These are phyloP conservation scores for Phytopythium montanum DNA, from an alignment of 352 stramenopile genomes.

Conservation along the genomic window DNA sequence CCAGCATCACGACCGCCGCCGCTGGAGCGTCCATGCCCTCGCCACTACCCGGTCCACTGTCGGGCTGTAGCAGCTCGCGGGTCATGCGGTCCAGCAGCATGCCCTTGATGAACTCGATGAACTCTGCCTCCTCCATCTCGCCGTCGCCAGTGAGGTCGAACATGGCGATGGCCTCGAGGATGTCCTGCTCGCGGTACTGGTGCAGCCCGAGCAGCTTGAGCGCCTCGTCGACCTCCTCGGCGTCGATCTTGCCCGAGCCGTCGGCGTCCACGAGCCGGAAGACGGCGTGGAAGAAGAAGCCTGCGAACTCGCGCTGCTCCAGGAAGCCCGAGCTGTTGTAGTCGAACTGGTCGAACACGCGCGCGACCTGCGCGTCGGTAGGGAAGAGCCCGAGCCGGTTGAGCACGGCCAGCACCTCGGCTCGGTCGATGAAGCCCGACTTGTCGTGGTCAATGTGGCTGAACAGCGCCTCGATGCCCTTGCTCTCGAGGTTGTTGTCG, in stretches of 20 bases:
- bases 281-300: slow-evolving; percentile 69
- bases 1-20: slow-evolving; percentile 32
- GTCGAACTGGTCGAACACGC: slow-evolving; percentile 49
- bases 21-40: slow-evolving; percentile 4
- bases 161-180: slow-evolving; percentile 50
- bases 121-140: slow-evolving; percentile 81
- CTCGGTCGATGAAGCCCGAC: slow-evolving; percentile 47
- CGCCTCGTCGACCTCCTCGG: slow-evolving; percentile 63
- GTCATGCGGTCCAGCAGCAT: slow-evolving; percentile 60
- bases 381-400: slow-evolving; percentile 69
- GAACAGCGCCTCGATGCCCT: slow-evolving; percentile 61
- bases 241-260: slow-evolving; percentile 71
- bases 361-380: slow-evolving; percentile 35
- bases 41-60: slow-evolving; percentile 7
- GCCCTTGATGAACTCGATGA: slow-evolving; percentile 78
- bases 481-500: slow-evolving; percentile 49
- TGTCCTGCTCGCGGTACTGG: slow-evolving; percentile 60
- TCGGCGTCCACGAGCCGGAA: slow-evolving; percentile 79
- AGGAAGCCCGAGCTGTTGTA: slow-evolving; percentile 44
- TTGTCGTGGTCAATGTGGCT: slow-evolving; percentile 59
- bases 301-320: slow-evolving; percentile 56
- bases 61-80: slow-evolving; percentile 29
- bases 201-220: slow-evolving; percentile 68
- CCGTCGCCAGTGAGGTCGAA: slow-evolving; percentile 76
- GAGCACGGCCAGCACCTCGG: slow-evolving; percentile 57